These are phyloP conservation scores for Fusarium lateritium DNA, from an alignment of 2,329 filamentous ascomycete species.

Conservation along the genomic window DNA sequence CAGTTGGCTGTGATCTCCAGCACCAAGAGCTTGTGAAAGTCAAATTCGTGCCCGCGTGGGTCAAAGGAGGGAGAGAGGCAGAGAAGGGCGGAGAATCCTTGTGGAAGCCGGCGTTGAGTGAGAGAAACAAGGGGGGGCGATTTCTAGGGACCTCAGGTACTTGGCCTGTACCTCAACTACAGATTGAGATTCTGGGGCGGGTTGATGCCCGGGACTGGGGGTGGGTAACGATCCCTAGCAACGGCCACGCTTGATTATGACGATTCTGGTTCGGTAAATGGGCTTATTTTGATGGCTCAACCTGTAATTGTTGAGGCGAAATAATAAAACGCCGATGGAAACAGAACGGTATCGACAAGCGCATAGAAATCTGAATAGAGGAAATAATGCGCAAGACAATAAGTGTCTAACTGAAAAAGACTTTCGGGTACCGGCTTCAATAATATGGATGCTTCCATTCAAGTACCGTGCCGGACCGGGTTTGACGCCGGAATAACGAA, in stretches of 20 bases:
- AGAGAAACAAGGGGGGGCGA: constrained; percentile 20
- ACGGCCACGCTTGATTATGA: constrained; percentile 15
- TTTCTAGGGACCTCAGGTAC: constrained; percentile 23
- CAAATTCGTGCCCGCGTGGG: constrained; percentile 2
- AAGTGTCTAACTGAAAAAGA: not conserved
- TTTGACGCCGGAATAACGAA: constrained; percentile 2
- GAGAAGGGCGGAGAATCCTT: constrained; percentile 35
- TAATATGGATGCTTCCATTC: not conserved
- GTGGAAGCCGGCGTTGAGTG: constrained; percentile 8
- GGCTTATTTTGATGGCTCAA: not conserved
- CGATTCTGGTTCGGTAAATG: constrained; percentile 13
- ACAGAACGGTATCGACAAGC: not conserved
- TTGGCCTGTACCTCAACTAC: constrained; percentile 24
- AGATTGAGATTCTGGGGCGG: constrained; percentile 29
- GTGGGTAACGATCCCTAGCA: constrained; percentile 21
- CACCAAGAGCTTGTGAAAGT: constrained; percentile 21
- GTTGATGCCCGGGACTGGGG: constrained; percentile 16
- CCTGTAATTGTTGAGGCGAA: not conserved
- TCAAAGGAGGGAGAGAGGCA: constrained; percentile 12
- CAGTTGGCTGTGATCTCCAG: constrained; percentile 5
- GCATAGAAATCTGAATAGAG: not conserved
- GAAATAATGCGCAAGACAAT: not conserved
- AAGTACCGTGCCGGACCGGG: not conserved
- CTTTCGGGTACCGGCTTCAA: not conserved
- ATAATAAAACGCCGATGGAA: not conserved